Percentiles rank a stretch among this genome's conserved stretches.
phyloP scores from a whole-genome alignment of 768 basidiomycete species.

The Exsudoporus frostii region DNA sequence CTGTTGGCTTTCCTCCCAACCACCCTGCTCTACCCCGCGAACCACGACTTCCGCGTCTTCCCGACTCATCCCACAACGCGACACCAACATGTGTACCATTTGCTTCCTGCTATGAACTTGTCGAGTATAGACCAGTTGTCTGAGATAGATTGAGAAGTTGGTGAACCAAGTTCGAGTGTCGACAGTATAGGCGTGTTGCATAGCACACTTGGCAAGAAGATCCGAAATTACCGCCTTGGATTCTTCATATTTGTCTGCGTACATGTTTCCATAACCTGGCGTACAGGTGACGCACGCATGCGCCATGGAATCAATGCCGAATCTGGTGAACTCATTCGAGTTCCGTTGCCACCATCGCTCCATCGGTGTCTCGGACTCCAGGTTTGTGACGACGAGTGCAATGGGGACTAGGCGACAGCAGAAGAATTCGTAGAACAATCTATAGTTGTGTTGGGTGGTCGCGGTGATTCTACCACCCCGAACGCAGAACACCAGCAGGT shows the following conservation, averaged over 20 bases:
- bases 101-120: constrained; percentile 21
- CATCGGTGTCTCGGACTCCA: constrained; percentile 35
- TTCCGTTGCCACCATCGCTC: constrained; percentile 35
- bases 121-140: constrained; percentile 20
- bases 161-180: constrained; percentile 27
- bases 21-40: constrained; percentile 16
- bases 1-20: background rate
- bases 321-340: constrained; percentile 20
- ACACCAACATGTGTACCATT: constrained; percentile 24
- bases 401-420: constrained; percentile 38
- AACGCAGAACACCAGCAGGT: constrained; percentile 39
- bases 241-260: constrained; percentile 35
- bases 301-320: constrained; percentile 21
- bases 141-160: constrained; percentile 23
- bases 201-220: constrained; percentile 24
- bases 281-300: constrained; percentile 34
- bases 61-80: constrained; percentile 25
- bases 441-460: constrained; percentile 35
- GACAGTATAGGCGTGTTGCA: constrained; percentile 15
- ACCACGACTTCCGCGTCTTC: constrained; percentile 20
- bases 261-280: constrained; percentile 29
- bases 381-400: constrained; percentile 38
- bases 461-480: constrained; percentile 37
- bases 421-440: constrained; percentile 37
- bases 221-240: constrained; percentile 29